Base-by-base conservation (phyloP, 148 eudicot species). In the Bassia scoparia region DNA sequence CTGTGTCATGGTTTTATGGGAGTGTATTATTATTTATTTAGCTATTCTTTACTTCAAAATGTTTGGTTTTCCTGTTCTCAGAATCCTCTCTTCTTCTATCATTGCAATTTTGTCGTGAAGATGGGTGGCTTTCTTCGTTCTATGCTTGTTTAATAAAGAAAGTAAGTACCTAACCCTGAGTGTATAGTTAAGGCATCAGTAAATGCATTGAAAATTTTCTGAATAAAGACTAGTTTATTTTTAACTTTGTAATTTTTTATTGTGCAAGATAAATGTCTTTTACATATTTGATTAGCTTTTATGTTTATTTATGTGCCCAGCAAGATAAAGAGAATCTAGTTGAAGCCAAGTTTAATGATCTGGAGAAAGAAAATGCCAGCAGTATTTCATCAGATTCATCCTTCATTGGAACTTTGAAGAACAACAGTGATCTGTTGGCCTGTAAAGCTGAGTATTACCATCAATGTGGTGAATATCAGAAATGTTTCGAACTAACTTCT, bases 391-490 rank as follows among this genome's bases (percentile, higher is more conserved):
- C 95, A 55, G 89, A 84, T 62, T 83, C 84, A 67, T 84, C 96
- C 62, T 68, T 83, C 75, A 75, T 78, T 41, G 83, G 86, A 77
- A 79, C 95, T 34, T 70, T 95, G 79, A 92, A 83, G 85, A 85
- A 85, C 81, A 95, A 92, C 85, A 87, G 94, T 8, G 99, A 95
- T 81, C 91, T 95, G 62, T 86, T 92, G 85, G 96, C 89, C 74
- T 92, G 99, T 86, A 92, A 95, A 87, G 99, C 97, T 63, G 99
- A 95, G 82, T 92, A 87, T 87, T 88, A 84, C 78, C 99, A 95
- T 80, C 99, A 95, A 80, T 88, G 94, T 83, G 97, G 97, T 79
- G 97, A 92, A 88, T 92, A 92, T 78, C 97, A 95, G 74, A 95
- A 92, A 87, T 92, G 99, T 77, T 95, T 95, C 61, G 97, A 95